Conservation (phyloP, 345 rosid genomes). For the Rhizophora mangle region DNA sequence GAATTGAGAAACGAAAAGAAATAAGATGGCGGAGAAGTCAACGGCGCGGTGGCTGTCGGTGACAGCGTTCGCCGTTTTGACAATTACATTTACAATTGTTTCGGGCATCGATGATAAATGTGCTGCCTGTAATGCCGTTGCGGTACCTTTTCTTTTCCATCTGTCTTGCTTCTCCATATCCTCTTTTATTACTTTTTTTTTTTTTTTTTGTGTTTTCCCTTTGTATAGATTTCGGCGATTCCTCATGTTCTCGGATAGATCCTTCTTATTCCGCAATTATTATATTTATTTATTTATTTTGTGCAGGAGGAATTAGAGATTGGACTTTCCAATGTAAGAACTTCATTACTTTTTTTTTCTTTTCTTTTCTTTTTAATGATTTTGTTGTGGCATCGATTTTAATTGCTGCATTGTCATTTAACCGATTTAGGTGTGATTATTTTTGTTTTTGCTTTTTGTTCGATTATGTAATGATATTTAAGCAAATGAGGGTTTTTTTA, state of each 20-base stretch:
- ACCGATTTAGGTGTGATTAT: too few species aligned
- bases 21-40: slow-evolving; percentile 29
- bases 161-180: neutral
- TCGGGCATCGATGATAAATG: slow-evolving; percentile 66
- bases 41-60: slow-evolving; percentile 21
- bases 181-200: neutral
- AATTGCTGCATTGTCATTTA: too few species aligned
- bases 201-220: neutral
- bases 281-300: too few species aligned
- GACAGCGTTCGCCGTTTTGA: slow-evolving; percentile 28
- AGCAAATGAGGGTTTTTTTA: neutral
- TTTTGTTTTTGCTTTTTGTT: neutral
- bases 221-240: neutral
- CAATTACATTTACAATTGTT: slow-evolving; percentile 7
- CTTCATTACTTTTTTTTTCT: neutral
- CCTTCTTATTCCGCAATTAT: too few species aligned
- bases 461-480: neutral
- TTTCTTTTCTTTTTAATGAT: neutral
- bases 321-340: slow-evolving; percentile 67
- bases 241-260: neutral
- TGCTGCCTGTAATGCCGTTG: slow-evolving; percentile 81
- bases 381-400: too few species aligned
- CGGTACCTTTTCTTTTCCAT: slow-evolving; percentile 43
- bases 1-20: neutral
- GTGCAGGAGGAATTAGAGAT: slow-evolving; percentile 78